These are phyloP conservation scores for Singerocomus inundabilis DNA, from an alignment of 1,284 basidiomycete species.

Conservation along the genomic window DNA sequence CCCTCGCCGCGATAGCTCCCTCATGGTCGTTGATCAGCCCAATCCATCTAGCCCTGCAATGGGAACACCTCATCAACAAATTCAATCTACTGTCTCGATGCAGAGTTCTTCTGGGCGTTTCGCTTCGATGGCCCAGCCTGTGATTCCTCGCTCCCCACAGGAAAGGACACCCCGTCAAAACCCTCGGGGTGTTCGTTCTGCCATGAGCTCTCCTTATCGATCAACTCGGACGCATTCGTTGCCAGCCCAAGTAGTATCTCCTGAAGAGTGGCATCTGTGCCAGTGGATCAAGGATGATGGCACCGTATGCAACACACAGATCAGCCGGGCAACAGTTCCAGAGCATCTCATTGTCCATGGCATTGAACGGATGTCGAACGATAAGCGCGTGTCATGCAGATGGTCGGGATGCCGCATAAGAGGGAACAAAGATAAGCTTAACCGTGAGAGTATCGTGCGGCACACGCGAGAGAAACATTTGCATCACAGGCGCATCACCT, in stretches of 20 bases:
- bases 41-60: background rate
- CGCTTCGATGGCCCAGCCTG: background rate
- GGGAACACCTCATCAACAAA: background rate
- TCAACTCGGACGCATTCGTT: slow-evolving; percentile 3
- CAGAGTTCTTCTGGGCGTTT: background rate
- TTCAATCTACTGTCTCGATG: background rate
- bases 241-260: background rate
- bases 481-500: slow-evolving; percentile 11
- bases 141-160: too few relatives aligned
- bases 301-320: background rate
- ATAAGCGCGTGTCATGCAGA: background rate
- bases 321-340: slow-evolving; percentile 4
- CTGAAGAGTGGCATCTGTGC: background rate
- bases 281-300: slow-evolving; percentile 9
- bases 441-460: slow-evolving; percentile 23
- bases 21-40: background rate
- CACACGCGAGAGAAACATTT: slow-evolving; percentile 26
- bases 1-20: background rate
- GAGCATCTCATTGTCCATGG: slow-evolving; percentile 17
- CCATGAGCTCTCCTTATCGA: background rate
- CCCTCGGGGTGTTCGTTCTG: background rate
- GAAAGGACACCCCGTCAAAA: background rate
- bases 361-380: background rate
- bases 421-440: slow-evolving; percentile 3
- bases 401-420: slow-evolving; percentile 20